phyloP scores from a whole-genome alignment of 305 asterid genomes.

The Fraxinus sp. region DNA sequence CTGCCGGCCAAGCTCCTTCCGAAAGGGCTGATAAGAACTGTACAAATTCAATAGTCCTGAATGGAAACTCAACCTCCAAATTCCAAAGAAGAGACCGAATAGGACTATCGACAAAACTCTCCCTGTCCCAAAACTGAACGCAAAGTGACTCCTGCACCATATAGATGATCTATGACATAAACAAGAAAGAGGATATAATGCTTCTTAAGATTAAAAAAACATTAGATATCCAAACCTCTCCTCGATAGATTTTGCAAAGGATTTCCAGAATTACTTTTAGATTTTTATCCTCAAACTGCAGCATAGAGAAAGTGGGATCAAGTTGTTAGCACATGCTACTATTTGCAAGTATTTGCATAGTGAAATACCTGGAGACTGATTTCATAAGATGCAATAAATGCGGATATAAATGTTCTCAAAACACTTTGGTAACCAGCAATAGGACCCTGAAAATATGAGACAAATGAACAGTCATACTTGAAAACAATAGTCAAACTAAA shows the following conservation, averaged over 20 bases:
- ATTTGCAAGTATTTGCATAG: slow-evolving; percentile 11
- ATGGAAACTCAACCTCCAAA: slow-evolving; percentile 91
- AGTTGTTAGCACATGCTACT: slow-evolving; percentile 24
- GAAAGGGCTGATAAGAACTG: slow-evolving; percentile 74
- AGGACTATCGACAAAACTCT: slow-evolving; percentile 89
- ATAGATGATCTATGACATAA: slow-evolving; percentile 22
- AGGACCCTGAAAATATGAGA: slow-evolving; percentile 54
- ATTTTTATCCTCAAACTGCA: slow-evolving; percentile 75
- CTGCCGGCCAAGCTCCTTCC: slow-evolving; percentile 95
- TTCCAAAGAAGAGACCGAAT: slow-evolving; percentile 82
- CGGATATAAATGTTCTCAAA: slow-evolving; percentile 77
- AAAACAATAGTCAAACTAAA: slow-evolving; percentile 7
- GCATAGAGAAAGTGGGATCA: slow-evolving; percentile 28
- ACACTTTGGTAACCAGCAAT: slow-evolving; percentile 77
- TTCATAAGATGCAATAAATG: slow-evolving; percentile 92
- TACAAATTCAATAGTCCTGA: slow-evolving; percentile 61
- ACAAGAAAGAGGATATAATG: neutral
- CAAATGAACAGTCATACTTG: neutral
- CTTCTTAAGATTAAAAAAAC: slow-evolving; percentile 20
- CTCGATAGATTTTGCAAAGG: slow-evolving; percentile 74
- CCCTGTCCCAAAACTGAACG: slow-evolving; percentile 91
- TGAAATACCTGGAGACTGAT: slow-evolving; percentile 76
- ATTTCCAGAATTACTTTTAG: slow-evolving; percentile 75
- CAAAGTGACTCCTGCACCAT: slow-evolving; percentile 84
- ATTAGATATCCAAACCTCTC: slow-evolving; percentile 68